phyloP scores from a whole-genome alignment of 2,329 filamentous ascomycete genomes.

The Fusarium sp. region DNA sequence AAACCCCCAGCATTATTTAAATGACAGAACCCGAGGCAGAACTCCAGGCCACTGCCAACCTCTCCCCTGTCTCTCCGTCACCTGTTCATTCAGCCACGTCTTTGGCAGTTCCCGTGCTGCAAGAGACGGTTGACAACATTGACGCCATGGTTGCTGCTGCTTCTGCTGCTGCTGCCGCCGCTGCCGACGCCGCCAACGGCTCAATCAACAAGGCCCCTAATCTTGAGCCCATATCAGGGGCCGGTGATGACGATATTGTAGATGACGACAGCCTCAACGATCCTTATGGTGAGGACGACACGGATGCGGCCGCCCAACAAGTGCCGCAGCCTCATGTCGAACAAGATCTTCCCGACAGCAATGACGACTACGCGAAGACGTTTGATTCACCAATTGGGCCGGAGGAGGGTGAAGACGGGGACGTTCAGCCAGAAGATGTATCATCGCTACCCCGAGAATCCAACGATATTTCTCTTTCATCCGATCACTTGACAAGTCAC shows the following conservation, averaged over 20 bases:
- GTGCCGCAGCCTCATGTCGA: slow-evolving; percentile 50
- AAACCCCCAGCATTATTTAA: slow-evolving; percentile 47
- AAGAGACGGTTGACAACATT: slow-evolving; percentile 67
- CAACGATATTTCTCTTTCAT: slow-evolving; percentile 59
- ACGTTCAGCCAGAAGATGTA: slow-evolving; percentile 59
- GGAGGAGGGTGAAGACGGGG: slow-evolving; percentile 55
- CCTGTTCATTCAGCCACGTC: slow-evolving; percentile 63
- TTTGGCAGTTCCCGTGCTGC: slow-evolving; percentile 64
- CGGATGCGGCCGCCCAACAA: slow-evolving; percentile 48
- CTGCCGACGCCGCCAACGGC: slow-evolving; percentile 49
- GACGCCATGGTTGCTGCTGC: slow-evolving; percentile 62
- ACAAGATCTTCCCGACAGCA: slow-evolving; percentile 54
- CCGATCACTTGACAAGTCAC: slow-evolving; percentile 57
- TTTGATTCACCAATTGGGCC: slow-evolving; percentile 64
- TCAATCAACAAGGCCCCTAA: slow-evolving; percentile 49
- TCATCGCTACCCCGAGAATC: slow-evolving; percentile 61
- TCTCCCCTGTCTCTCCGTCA: slow-evolving; percentile 67
- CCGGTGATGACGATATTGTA: slow-evolving; percentile 57
- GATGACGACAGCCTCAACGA: slow-evolving; percentile 66
- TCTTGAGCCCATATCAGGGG: slow-evolving; percentile 54
- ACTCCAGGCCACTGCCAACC: slow-evolving; percentile 67
- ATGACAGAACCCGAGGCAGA: slow-evolving; percentile 63
- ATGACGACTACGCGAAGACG: slow-evolving; percentile 67
- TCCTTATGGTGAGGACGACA: slow-evolving; percentile 60
- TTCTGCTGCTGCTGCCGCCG: slow-evolving; percentile 48